Conservation (phyloP, 345 rosid species). For the Dovyalis caffra region DNA sequence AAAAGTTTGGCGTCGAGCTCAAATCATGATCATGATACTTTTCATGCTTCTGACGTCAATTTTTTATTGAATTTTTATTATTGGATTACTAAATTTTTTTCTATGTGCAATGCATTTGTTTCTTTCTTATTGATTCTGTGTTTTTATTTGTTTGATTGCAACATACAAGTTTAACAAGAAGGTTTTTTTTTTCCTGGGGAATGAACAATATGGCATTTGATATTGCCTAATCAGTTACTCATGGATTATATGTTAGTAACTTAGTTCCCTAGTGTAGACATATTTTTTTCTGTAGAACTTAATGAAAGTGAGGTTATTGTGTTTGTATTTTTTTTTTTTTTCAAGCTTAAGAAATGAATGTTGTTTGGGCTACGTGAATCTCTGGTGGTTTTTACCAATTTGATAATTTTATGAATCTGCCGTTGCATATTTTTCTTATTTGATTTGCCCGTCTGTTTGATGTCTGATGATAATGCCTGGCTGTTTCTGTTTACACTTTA, state of each 20-base stretch:
- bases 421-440: neutral
- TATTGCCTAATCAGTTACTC: neutral
- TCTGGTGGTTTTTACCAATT: neutral
- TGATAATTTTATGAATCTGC: neutral
- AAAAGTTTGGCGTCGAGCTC: constrained; percentile 8
- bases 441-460: neutral
- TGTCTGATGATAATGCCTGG: neutral
- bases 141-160: neutral
- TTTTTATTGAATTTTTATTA: too few species aligned
- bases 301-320: neutral
- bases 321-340: too few species aligned
- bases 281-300: too few species aligned
- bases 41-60: neutral
- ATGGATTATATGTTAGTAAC: neutral
- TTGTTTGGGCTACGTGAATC: neutral
- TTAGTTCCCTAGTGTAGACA: too few species aligned
- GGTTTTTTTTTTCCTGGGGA: neutral
- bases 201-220: neutral
- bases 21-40: neutral
- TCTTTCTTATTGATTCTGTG: neutral
- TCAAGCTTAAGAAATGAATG: neutral
- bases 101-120: neutral
- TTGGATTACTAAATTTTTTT: neutral
- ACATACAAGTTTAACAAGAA: too few species aligned
- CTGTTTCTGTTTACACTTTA: neutral